A percentile compares a stretch with the other conserved stretches of the same genome.
Evolutionary conservation across 805 yeast genomes (phyloP).

Genomic region (Suhomyces pyralidae): DNA sequence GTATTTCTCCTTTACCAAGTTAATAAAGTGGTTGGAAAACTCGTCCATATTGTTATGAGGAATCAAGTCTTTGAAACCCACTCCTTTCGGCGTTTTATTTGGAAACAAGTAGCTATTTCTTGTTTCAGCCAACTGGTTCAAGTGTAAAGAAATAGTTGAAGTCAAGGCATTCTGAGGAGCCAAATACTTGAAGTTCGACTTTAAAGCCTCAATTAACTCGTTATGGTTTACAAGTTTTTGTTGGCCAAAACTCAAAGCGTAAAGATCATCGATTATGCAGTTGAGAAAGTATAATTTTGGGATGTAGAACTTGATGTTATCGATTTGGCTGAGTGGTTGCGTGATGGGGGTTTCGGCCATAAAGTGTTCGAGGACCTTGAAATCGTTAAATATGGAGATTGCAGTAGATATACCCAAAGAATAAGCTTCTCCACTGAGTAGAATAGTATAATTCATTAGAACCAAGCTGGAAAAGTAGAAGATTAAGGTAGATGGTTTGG

Average conservation of each 20-base stretch:
- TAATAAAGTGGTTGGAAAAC: constrained; percentile 20
- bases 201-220: constrained; percentile 7
- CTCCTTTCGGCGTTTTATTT: neutral
- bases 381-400: constrained; percentile 55
- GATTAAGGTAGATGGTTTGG: constrained; percentile 24
- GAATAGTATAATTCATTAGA: constrained; percentile 51
- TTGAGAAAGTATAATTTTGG: constrained; percentile 48
- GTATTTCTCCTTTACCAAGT: constrained; percentile 31
- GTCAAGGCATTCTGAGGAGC: constrained; percentile 12
- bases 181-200: constrained; percentile 12
- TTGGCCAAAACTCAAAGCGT: constrained; percentile 50
- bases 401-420: constrained; percentile 55
- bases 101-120: constrained; percentile 6
- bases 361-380: constrained; percentile 47
- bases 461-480: constrained; percentile 30
- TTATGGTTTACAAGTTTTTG: constrained; percentile 22
- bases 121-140: constrained; percentile 11
- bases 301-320: constrained; percentile 27
- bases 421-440: constrained; percentile 58
- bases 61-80: neutral
- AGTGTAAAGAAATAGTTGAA: neutral
- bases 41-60: neutral
- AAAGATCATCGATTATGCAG: constrained; percentile 49
- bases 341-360: constrained; percentile 24
- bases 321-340: constrained; percentile 20